Conservation (phyloP, 1,284 basidiomycete genomes). For the Waitea zeae region DNA sequence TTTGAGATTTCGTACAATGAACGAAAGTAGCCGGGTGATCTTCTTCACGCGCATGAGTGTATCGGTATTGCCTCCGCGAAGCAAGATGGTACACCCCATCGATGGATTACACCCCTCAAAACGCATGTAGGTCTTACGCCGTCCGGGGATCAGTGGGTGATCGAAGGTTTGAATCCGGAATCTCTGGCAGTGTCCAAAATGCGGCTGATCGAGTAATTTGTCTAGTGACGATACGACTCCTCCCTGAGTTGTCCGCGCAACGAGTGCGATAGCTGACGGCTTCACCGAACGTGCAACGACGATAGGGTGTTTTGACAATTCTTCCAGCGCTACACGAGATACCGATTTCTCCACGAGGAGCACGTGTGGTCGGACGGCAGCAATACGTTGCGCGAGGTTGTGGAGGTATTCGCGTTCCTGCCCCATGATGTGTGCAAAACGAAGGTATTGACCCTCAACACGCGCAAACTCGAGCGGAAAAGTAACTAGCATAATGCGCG, state of each 20-base stretch:
- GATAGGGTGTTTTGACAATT: slow-evolving; percentile 77
- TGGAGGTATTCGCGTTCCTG: slow-evolving; percentile 93
- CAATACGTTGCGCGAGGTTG: slow-evolving; percentile 79
- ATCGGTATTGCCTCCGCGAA: slow-evolving; percentile 78
- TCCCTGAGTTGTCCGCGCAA: slow-evolving; percentile 88
- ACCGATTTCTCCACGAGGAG: slow-evolving; percentile 89
- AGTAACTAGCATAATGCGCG: slow-evolving; percentile 89
- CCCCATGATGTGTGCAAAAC: slow-evolving; percentile 81
- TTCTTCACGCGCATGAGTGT: slow-evolving; percentile 79
- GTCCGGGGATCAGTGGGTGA: slow-evolving; percentile 79
- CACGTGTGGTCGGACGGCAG: slow-evolving; percentile 82
- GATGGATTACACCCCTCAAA: slow-evolving; percentile 90
- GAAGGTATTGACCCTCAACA: slow-evolving; percentile 87
- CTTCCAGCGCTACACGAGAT: slow-evolving; percentile 82
- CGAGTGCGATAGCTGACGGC: slow-evolving; percentile 70
- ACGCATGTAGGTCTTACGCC: slow-evolving; percentile 90
- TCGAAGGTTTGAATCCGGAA: slow-evolving; percentile 92
- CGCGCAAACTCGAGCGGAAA: slow-evolving; percentile 94
- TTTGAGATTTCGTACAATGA: slow-evolving; percentile 84
- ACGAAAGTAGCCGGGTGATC: slow-evolving; percentile 81
- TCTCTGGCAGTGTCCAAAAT: slow-evolving; percentile 77
- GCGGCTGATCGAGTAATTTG: slow-evolving; percentile 80
- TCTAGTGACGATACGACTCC: slow-evolving; percentile 95
- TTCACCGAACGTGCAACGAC: slow-evolving; percentile 88
- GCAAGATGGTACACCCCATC: slow-evolving; percentile 85